A percentile compares a stretch with the other conserved stretches of the same genome.
These are phyloP conservation scores for Leptomonas seymouri DNA, from an alignment of 208 protist genomes.

Conservation along the genomic window DNA sequence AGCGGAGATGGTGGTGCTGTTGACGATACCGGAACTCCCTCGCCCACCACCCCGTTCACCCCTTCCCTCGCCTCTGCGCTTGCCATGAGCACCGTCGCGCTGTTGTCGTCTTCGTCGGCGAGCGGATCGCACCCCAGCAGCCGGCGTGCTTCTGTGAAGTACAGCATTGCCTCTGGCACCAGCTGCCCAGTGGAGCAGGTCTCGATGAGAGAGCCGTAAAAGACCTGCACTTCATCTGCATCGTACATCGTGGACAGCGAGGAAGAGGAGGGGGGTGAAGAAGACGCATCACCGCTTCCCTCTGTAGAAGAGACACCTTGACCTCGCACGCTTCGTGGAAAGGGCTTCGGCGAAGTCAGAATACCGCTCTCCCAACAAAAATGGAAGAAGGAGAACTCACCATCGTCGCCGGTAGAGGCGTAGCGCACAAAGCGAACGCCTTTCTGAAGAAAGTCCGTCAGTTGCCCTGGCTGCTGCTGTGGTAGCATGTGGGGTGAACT, in stretches of 20 bases:
- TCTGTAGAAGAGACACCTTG: not conserved
- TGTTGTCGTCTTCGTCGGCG: conserved; percentile 10
- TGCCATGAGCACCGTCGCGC: conserved; percentile 10
- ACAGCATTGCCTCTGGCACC: conserved; percentile 45
- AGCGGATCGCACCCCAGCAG: conserved; percentile 29
- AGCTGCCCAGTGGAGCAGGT: conserved; percentile 63
- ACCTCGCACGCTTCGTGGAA: not conserved
- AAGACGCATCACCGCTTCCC: not conserved
- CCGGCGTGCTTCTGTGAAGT: conserved; percentile 46
- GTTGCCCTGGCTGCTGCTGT: not conserved
- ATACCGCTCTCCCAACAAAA: conserved; percentile 46
- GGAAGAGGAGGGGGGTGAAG: not conserved
- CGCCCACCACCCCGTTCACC: not conserved
- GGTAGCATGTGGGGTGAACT: too few relatives aligned
- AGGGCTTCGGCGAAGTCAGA: conserved; percentile 27
- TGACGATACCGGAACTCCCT: not conserved
- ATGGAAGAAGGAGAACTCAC: conserved; percentile 73
- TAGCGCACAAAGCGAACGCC: conserved; percentile 39
- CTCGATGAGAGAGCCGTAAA: conserved; percentile 67
- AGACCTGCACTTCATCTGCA: conserved; percentile 38
- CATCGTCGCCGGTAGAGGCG: conserved; percentile 65
- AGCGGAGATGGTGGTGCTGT: not conserved
- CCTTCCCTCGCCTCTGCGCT: not conserved
- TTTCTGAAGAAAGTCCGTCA: conserved; percentile 2
- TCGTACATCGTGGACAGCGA: conserved; percentile 4